Evolutionary conservation across 192 early-diverging fungal species (phyloP).

Genomic region (Phycomyces nitens): DNA sequence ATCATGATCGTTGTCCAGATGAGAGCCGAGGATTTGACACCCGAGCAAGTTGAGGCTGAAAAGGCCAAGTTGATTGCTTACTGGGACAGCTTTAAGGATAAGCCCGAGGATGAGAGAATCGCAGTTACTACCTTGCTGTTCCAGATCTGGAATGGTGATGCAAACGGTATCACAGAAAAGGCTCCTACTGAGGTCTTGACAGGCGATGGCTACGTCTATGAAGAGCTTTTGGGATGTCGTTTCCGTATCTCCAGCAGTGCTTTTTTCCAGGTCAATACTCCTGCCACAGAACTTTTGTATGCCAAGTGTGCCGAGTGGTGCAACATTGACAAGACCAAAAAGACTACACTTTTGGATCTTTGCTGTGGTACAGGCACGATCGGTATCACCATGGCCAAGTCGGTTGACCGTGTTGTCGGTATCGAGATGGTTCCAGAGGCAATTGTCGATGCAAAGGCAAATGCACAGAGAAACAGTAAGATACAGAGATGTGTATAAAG

Average conservation of each 20-base stretch:
- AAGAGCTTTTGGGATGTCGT: conserved; percentile 57
- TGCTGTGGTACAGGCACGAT: conserved; percentile 89
- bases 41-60: conserved; percentile 36
- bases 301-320: conserved; percentile 36
- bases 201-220: conserved; percentile 58
- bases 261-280: conserved; percentile 81
- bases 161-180: conserved; percentile 56
- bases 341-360: conserved; percentile 60
- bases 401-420: conserved; percentile 67
- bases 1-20: conserved; percentile 64
- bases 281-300: conserved; percentile 67
- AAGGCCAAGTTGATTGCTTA: conserved; percentile 28
- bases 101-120: conserved; percentile 12
- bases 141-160: conserved; percentile 43
- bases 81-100: conserved; percentile 28
- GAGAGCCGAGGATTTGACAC: conserved; percentile 40
- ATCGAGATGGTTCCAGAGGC: conserved; percentile 67
- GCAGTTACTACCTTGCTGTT: conserved; percentile 51
- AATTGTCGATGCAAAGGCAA: conserved; percentile 69
- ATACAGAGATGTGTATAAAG: too few species aligned
- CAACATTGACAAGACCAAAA: conserved; percentile 23
- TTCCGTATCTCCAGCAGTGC: conserved; percentile 72
- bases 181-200: conserved; percentile 40
- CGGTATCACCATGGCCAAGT: conserved; percentile 67
- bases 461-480: conserved; percentile 47